These are phyloP conservation scores for Solanum dulcamara DNA, from an alignment of 257 asterid species.

Conservation along the genomic window DNA sequence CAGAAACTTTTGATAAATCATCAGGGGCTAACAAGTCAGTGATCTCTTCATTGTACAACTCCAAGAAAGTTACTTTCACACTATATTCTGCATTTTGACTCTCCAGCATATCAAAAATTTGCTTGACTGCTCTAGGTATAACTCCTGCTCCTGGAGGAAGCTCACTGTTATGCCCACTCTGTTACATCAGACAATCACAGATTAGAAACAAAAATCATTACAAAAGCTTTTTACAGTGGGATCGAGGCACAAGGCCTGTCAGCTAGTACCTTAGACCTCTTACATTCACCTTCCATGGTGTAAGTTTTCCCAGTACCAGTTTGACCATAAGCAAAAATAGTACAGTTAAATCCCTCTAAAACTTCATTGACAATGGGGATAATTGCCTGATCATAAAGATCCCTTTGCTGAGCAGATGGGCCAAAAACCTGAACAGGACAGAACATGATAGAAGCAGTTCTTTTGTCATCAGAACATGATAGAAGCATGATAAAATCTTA, in stretches of 20 bases:
- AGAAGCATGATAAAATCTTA: not conserved
- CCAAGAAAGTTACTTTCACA: slow-evolving; percentile 79
- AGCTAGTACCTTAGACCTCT: slow-evolving; percentile 56
- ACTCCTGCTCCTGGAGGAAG: slow-evolving; percentile 84
- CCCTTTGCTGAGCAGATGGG: slow-evolving; percentile 69
- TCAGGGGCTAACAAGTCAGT: slow-evolving; percentile 81
- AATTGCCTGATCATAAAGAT: slow-evolving; percentile 73
- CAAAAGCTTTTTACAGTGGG: not conserved
- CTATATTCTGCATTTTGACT: slow-evolving; percentile 78
- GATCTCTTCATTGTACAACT: slow-evolving; percentile 83
- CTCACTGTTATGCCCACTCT: slow-evolving; percentile 71
- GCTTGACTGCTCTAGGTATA: slow-evolving; percentile 73
- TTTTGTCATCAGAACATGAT: not conserved
- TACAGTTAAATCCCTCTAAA: slow-evolving; percentile 80
- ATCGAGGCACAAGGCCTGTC: not conserved
- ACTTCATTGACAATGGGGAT: slow-evolving; percentile 78
- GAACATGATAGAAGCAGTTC: not conserved
- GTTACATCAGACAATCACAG: not conserved
- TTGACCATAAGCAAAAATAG: slow-evolving; percentile 85
- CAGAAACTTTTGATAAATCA: slow-evolving; percentile 44
- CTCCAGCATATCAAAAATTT: slow-evolving; percentile 74
- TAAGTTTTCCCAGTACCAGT: slow-evolving; percentile 91
- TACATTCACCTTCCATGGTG: slow-evolving; percentile 91
- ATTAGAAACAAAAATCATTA: not conserved
- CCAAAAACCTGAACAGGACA: slow-evolving; percentile 56